A percentile compares a stretch with the other conserved stretches of the same genome.
Conservation (phyloP, 192 early-diverging fungal genomes). For the Anaeromyces robustus region DNA sequence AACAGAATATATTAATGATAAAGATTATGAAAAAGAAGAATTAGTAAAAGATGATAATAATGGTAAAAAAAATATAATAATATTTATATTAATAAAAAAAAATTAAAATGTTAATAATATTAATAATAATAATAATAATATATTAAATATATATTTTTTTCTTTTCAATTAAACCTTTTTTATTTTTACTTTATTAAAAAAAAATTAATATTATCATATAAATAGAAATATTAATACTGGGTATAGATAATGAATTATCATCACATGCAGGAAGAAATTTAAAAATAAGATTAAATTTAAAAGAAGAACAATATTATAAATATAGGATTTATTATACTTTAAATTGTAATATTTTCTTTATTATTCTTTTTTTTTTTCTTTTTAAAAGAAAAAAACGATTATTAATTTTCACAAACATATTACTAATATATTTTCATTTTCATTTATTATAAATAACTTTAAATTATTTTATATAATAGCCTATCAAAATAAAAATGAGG, state of each 20-base stretch:
- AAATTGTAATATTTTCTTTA: neutral
- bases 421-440: too few species aligned
- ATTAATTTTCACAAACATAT: too few species aligned
- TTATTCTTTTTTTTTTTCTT: neutral
- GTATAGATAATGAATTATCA: neutral
- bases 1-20: neutral
- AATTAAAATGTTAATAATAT: too few species aligned
- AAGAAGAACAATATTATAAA: conserved; percentile 13
- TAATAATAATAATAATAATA: too few species aligned
- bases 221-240: neutral
- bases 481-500: conserved; percentile 8
- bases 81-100: neutral
- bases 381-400: too few species aligned
- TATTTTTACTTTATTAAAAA: too few species aligned
- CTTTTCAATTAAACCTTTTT: too few species aligned
- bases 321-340: conserved; percentile 18
- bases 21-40: neutral
- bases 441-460: too few species aligned
- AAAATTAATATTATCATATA: too few species aligned
- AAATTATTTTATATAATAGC: too few species aligned
- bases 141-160: too few species aligned
- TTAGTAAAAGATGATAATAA: neutral
- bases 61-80: neutral
- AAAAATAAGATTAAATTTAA: conserved; percentile 19
- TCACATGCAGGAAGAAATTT: conserved; percentile 1